A percentile compares a stretch with the other conserved stretches of the same genome.
These are phyloP conservation scores for Coemansia javaensis DNA, from an alignment of 192 early-diverging fungal species.

Conservation along the genomic window DNA sequence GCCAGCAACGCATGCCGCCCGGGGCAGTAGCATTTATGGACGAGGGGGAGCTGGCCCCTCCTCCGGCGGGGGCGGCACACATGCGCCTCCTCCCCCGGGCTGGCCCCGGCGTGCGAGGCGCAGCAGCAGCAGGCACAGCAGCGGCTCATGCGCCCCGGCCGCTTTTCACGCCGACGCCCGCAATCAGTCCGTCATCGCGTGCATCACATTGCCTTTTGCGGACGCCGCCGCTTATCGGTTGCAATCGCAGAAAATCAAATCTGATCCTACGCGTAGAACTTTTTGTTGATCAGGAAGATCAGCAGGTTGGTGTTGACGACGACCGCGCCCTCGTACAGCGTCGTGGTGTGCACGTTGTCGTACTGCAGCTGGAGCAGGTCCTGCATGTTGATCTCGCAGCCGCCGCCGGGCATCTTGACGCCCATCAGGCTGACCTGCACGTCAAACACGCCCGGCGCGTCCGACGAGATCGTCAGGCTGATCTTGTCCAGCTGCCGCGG, in stretches of 20 bases:
- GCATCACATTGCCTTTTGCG: too few relatives aligned
- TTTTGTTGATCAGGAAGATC: constrained; percentile 96
- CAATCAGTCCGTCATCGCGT: not conserved
- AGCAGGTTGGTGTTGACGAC: constrained; percentile 96
- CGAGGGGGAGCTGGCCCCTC: too few relatives aligned
- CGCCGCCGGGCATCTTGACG: constrained; percentile 57
- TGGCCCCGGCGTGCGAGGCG: too few relatives aligned
- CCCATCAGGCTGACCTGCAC: constrained; percentile 80
- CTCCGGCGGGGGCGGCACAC: too few relatives aligned
- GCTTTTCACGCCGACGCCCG: not conserved
- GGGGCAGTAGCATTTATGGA: too few relatives aligned
- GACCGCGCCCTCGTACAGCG: constrained; percentile 82
- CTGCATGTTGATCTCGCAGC: constrained; percentile 84
- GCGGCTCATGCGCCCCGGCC: too few relatives aligned
- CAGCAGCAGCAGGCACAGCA: too few relatives aligned
- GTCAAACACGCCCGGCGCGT: constrained; percentile 85
- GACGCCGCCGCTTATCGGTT: too few relatives aligned
- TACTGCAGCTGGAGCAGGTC: constrained; percentile 92
- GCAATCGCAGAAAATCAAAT: constrained; percentile 4
- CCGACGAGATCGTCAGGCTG: constrained; percentile 85
- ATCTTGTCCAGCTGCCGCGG: constrained; percentile 87
- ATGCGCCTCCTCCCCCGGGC: too few relatives aligned
- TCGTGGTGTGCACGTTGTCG: constrained; percentile 87
- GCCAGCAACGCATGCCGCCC: too few relatives aligned
- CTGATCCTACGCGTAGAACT: constrained; percentile 58